Evolutionary conservation across 495 filamentous ascomycete species (phyloP).

Genomic region (Neurospora discreta): DNA sequence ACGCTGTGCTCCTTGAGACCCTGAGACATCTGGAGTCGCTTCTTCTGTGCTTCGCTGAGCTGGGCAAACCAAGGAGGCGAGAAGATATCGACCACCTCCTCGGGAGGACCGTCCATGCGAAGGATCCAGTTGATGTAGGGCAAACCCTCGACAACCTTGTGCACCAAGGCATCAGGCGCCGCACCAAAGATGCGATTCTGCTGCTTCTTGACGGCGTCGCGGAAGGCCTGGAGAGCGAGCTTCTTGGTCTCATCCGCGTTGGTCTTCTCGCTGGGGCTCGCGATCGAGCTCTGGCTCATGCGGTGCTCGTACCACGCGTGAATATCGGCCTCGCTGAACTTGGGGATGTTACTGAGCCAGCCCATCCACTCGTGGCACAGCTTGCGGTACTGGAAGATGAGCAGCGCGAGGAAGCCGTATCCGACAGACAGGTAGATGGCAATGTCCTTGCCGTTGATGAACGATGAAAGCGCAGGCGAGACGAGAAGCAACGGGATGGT

Average conservation of each 20-base stretch:
- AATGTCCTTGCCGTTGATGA: constrained; percentile 32
- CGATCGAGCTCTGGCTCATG: constrained; percentile 1
- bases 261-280: background rate
- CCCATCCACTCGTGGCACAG: constrained; percentile 40
- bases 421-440: constrained; percentile 37
- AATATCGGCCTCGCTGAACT: constrained; percentile 38
- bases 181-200: background rate
- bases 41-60: constrained; percentile 13
- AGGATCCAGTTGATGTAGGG: constrained; percentile 21
- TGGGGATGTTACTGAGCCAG: constrained; percentile 37
- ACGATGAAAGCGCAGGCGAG: constrained; percentile 36
- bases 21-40: constrained; percentile 14
- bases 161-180: constrained; percentile 1
- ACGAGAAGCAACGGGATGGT: constrained; percentile 39
- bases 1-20: constrained; percentile 23
- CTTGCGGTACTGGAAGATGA: constrained; percentile 35
- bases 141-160: constrained; percentile 7
- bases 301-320: constrained; percentile 32
- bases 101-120: constrained; percentile 1
- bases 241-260: constrained; percentile 1
- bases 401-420: constrained; percentile 33
- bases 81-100: constrained; percentile 4
- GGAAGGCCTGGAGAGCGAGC: constrained; percentile 9
- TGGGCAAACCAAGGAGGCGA: constrained; percentile 19
- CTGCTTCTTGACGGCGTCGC: background rate